Base-by-base conservation (phyloP, 2,329 filamentous ascomycete genomes). In the Colletotrichum simmondsii region DNA sequence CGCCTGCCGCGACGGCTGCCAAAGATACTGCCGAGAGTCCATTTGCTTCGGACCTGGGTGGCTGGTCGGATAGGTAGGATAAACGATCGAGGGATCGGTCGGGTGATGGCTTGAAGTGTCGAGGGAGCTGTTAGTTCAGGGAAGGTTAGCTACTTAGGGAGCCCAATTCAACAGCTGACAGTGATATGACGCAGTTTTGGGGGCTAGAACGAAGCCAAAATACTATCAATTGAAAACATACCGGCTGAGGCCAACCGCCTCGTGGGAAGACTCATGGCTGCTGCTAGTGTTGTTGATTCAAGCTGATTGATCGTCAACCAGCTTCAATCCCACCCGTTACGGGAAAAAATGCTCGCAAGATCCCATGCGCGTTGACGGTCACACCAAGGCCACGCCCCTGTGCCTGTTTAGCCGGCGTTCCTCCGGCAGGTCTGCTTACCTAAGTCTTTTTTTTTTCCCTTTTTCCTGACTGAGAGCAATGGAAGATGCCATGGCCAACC, bases 31-130 rank as follows among this genome's bases (percentile, higher is more conserved):
- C 68, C 64, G 16, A 85, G 80, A 74, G 82, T 82, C 81, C 83
- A 86, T 81, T 84, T 86, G 71, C 83, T 79, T 65, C 87, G 86
- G 71, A 79, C 77, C 65, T 84, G 83, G 11, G 77, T 78, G 11
- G 63, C 56, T 5, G 71, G 32, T 30, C 22, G 56, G 12, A 74
- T 66, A n/a, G 80, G 78, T 14, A 78, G 78, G 46, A 81, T 6
- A 3, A 68, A 24, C 4, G 71, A 32, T 35, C 68, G 37, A 53
- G 71, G 22, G 5, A 56, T 30, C 22, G 68, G 68, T 24, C 71
- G 61, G 19, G 62, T 30, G 22, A 72, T 37, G 62, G 28, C 67
- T 54, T 72, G 62, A 11, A 73, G 57, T 12, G 71, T 60, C 24
- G 52, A 66, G 32, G 68, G 58, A 54, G 71, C 71, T 73, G n/a